Conservation (phyloP, 2,329 filamentous ascomycete genomes). For the Monilinia polystroma region DNA sequence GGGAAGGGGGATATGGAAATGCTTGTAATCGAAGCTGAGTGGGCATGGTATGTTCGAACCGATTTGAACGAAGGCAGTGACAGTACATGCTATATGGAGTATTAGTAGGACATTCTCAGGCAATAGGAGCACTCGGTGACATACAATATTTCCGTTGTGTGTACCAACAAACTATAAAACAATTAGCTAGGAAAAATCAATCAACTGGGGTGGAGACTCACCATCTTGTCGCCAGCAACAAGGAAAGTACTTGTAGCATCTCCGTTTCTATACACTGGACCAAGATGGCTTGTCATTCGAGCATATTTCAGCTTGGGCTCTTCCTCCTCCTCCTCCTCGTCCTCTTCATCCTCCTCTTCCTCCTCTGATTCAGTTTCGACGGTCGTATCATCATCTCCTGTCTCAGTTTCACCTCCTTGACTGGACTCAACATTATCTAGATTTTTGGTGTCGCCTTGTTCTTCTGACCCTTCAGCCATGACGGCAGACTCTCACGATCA, state of each 20-base stretch:
- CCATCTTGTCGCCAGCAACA: slow-evolving; percentile 95
- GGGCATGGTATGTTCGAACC: slow-evolving; percentile 85
- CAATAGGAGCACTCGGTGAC: slow-evolving; percentile 40
- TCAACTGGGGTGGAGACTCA: slow-evolving; percentile 44
- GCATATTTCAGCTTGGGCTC: slow-evolving; percentile 94
- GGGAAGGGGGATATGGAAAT: slow-evolving; percentile 89
- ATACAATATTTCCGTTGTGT: slow-evolving; percentile 93
- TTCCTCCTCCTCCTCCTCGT: slow-evolving; percentile 80
- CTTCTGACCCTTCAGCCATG: slow-evolving; percentile 39
- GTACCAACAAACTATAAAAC: slow-evolving; percentile 76
- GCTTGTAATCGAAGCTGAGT: slow-evolving; percentile 85
- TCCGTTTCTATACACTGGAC: slow-evolving; percentile 83
- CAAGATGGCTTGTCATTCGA: slow-evolving; percentile 77
- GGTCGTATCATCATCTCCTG: slow-evolving; percentile 30
- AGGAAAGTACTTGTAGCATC: slow-evolving; percentile 92
- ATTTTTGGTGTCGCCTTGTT: slow-evolving; percentile 35
- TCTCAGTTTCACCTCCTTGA: slow-evolving; percentile 28
- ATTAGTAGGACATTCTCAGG: slow-evolving; percentile 35
- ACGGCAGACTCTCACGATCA: slow-evolving; percentile 36
- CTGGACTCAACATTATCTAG: slow-evolving; percentile 30
- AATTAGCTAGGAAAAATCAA: slow-evolving; percentile 38
- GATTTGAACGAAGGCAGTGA: slow-evolving; percentile 78
- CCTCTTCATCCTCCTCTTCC: slow-evolving; percentile 45
- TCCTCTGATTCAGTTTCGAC: slow-evolving; percentile 48
- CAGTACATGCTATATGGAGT: slow-evolving; percentile 68